These are phyloP conservation scores for Saccharomycopsis hybrid DNA, from an alignment of 1,139 yeast species.

Conservation along the genomic window DNA sequence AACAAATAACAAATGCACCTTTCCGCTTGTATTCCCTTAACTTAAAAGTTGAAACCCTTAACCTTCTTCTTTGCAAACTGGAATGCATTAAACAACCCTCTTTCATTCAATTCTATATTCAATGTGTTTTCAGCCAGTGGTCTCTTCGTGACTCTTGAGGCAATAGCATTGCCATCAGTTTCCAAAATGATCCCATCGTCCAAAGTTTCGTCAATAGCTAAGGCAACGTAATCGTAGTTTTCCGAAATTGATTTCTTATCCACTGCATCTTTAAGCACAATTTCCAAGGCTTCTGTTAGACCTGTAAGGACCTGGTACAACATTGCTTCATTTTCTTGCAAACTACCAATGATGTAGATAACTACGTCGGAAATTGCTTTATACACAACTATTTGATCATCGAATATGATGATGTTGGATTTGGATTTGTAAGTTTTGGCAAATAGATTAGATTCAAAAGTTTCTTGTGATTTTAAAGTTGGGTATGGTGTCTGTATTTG, in stretches of 20 bases:
- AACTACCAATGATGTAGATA: constrained; percentile 63
- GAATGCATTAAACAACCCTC: constrained; percentile 82
- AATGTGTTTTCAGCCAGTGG: constrained; percentile 62
- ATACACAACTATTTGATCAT: constrained; percentile 71
- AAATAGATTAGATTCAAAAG: constrained; percentile 70
- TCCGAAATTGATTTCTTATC: constrained; percentile 78
- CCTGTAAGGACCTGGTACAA: constrained; percentile 74
- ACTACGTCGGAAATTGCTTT: constrained; percentile 75
- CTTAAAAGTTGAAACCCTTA: constrained; percentile 59
- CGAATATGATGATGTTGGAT: constrained; percentile 75
- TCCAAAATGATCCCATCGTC: constrained; percentile 92
- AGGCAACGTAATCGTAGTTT: constrained; percentile 75
- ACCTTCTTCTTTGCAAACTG: constrained; percentile 83
- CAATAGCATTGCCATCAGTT: constrained; percentile 80
- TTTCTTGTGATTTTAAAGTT: constrained; percentile 56
- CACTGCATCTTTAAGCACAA: constrained; percentile 65
- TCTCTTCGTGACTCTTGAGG: constrained; percentile 81
- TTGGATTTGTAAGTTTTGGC: constrained; percentile 72
- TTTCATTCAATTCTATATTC: constrained; percentile 76
- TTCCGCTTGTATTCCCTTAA: too few species aligned
- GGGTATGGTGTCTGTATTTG: constrained; percentile 29
- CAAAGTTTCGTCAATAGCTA: constrained; percentile 85
- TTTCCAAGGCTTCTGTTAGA: constrained; percentile 72
- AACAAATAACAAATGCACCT: too few species aligned
- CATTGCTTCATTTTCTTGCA: constrained; percentile 82